Evolutionary conservation across 768 basidiomycete genomes (phyloP).

Genomic region (Leccinum disarticulatum): DNA sequence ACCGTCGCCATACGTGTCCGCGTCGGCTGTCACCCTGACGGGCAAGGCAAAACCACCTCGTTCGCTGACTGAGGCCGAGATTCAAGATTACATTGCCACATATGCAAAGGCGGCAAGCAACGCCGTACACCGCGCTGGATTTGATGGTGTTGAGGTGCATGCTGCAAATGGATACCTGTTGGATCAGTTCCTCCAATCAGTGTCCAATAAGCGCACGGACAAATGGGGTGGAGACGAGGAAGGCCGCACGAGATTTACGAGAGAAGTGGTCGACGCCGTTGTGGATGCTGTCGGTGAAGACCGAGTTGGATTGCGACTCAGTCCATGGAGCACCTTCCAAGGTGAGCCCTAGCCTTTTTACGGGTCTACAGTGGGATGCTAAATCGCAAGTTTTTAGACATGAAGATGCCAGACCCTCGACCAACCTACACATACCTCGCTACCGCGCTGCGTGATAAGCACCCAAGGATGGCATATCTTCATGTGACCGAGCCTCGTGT

Average conservation of each 20-base stretch:
- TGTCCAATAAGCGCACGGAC: too few species aligned
- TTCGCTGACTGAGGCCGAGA: slow-evolving; percentile 23
- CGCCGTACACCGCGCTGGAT: slow-evolving; percentile 19
- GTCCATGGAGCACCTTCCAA: neutral
- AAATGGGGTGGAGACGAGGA: slow-evolving; percentile 57
- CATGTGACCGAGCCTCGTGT: neutral
- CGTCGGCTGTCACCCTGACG: slow-evolving; percentile 31
- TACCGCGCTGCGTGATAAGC: neutral
- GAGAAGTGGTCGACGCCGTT: slow-evolving; percentile 35
- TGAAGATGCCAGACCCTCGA: neutral
- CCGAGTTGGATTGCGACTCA: neutral
- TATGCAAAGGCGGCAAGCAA: slow-evolving; percentile 34
- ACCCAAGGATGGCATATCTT: neutral
- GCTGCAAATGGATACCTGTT: slow-evolving; percentile 45
- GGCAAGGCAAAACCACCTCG: slow-evolving; percentile 10
- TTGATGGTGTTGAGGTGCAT: slow-evolving; percentile 40
- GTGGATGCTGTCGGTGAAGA: too few species aligned
- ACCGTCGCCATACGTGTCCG: slow-evolving; percentile 32
- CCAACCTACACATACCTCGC: neutral
- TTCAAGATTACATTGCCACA: slow-evolving; percentile 28
- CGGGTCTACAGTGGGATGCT: too few species aligned
- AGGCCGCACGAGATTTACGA: slow-evolving; percentile 45
- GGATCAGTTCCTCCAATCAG: slow-evolving; percentile 54
- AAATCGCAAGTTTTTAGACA: neutral
- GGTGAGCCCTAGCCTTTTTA: too few species aligned